A percentile compares a stretch with the other conserved stretches of the same genome.
These are phyloP conservation scores for Colletotrichum orchidophilum DNA, from an alignment of 2,329 filamentous ascomycete species.

Conservation along the genomic window DNA sequence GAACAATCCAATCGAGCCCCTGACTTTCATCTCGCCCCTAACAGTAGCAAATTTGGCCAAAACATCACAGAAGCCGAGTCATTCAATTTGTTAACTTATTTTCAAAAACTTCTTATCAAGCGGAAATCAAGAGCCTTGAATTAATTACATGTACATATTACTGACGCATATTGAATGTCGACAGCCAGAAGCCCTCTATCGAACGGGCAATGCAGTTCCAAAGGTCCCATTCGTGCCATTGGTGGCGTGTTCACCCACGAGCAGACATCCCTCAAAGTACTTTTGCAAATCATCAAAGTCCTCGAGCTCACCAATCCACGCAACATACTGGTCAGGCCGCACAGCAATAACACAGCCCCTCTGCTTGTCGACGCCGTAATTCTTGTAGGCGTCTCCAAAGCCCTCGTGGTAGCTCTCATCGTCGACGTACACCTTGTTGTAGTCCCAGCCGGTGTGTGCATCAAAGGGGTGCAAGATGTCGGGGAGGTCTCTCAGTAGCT, in stretches of 20 bases:
- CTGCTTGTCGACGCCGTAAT: conserved; percentile 65
- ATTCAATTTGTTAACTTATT: too few relatives aligned
- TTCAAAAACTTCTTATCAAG: too few relatives aligned
- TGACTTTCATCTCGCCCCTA: too few relatives aligned
- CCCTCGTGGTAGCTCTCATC: conserved; percentile 63
- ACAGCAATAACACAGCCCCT: conserved; percentile 67
- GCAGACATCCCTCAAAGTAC: conserved; percentile 46
- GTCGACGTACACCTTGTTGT: conserved; percentile 66
- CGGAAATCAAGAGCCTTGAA: too few relatives aligned
- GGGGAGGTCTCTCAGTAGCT: conserved; percentile 60
- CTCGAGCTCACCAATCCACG: conserved; percentile 49
- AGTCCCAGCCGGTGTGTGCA: conserved; percentile 60
- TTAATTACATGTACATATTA: too few relatives aligned
- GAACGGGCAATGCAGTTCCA: neutral
- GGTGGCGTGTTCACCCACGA: neutral
- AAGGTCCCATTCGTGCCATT: conserved; percentile 2
- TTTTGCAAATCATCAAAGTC: conserved; percentile 45
- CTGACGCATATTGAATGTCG: too few relatives aligned
- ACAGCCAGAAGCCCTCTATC: neutral
- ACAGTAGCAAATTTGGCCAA: too few relatives aligned
- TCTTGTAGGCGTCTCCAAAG: conserved; percentile 59
- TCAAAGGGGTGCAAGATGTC: conserved; percentile 58
- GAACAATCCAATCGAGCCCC: too few relatives aligned
- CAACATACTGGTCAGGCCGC: conserved; percentile 75
- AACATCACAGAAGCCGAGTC: too few relatives aligned